A percentile compares a stretch with the other conserved stretches of the same genome.
These are phyloP conservation scores for Phialocephala subalpina DNA, from an alignment of 2,329 filamentous ascomycete species.

Conservation along the genomic window DNA sequence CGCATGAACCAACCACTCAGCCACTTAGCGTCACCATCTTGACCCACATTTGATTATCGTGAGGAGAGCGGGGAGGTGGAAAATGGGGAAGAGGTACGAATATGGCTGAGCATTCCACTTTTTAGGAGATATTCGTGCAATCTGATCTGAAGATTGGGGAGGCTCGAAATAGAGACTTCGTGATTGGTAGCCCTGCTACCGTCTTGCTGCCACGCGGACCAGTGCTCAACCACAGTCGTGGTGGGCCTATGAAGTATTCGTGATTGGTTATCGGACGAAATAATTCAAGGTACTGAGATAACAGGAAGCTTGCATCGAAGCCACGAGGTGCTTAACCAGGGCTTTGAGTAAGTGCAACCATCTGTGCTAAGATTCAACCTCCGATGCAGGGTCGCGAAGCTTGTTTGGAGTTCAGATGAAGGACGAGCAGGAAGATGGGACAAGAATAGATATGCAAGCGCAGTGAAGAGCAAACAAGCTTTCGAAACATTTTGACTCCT, in stretches of 20 bases:
- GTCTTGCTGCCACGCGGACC: neutral
- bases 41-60: neutral
- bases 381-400: neutral
- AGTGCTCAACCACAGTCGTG: neutral
- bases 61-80: neutral
- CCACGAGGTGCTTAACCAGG: neutral
- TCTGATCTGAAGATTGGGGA: neutral
- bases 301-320: neutral
- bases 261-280: neutral
- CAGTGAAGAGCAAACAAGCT: neutral
- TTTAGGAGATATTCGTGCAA: neutral
- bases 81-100: neutral
- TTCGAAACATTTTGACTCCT: neutral
- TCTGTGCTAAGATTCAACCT: neutral
- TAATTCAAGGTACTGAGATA: neutral
- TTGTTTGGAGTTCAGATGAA: conserved; percentile 2
- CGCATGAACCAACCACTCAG: neutral
- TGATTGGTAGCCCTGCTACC: neutral
- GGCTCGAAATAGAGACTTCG: neutral
- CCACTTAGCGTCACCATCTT: neutral
- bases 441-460: neutral
- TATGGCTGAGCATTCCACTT: neutral
- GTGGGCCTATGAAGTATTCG: neutral
- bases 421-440: neutral
- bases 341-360: neutral